These are phyloP conservation scores for Clarireedia homoeocarpa DNA, from an alignment of 2,329 filamentous ascomycete species.

Conservation along the genomic window DNA sequence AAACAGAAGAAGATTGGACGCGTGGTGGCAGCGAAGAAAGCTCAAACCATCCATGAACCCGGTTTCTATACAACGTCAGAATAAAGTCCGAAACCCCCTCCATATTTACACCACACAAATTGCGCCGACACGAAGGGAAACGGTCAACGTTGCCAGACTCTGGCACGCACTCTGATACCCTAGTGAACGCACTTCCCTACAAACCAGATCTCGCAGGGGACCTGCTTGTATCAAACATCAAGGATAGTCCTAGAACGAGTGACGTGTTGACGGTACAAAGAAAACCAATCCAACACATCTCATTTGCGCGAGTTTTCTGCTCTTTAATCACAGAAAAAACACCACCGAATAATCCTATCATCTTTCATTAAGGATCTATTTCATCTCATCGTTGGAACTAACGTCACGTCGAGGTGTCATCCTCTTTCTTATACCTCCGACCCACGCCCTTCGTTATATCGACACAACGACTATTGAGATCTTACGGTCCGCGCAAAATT, in stretches of 20 bases:
- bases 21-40: not conserved
- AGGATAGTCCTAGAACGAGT: conserved; percentile 24
- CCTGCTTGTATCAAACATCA: conserved; percentile 22
- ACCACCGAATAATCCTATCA: conserved; percentile 5
- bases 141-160: conserved; percentile 7
- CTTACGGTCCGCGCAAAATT: not conserved
- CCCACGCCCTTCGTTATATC: not conserved
- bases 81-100: not conserved
- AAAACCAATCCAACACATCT: conserved; percentile 2
- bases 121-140: not conserved
- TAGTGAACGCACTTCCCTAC: conserved; percentile 19
- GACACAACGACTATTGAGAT: not conserved
- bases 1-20: not conserved
- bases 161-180: conserved; percentile 9
- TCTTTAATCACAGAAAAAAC: not conserved
- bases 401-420: not conserved
- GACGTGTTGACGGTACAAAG: conserved; percentile 17
- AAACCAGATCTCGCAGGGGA: conserved; percentile 22
- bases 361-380: not conserved
- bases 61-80: not conserved
- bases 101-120: conserved; percentile 10
- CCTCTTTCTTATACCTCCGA: not conserved
- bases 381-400: conserved; percentile 4
- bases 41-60: conserved; percentile 1
- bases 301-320: conserved; percentile 5